phyloP scores from a whole-genome alignment of 164 flowering plant species.

The Nymphaea colorata region DNA sequence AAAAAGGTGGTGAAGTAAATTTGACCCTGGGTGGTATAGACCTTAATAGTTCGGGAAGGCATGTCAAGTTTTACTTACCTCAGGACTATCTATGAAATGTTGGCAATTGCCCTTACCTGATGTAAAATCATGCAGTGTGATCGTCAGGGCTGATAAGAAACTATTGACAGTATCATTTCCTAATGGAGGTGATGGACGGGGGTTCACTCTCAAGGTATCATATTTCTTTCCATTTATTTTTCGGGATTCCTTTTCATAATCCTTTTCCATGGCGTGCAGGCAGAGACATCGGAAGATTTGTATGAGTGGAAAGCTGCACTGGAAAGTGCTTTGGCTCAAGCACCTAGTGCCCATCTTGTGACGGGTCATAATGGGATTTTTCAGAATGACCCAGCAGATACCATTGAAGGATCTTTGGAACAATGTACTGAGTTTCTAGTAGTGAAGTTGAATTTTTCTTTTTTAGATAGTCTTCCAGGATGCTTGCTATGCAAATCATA shows the following conservation, averaged over 20 bases:
- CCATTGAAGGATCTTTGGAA: constrained; percentile 42
- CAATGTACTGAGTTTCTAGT: constrained; percentile 24
- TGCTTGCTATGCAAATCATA: too few relatives aligned
- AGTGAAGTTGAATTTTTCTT: neutral
- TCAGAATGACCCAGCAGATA: constrained; percentile 48
- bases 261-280: constrained; percentile 28
- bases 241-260: neutral
- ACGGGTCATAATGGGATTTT: constrained; percentile 73
- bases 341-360: constrained; percentile 60
- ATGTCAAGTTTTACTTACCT: constrained; percentile 17
- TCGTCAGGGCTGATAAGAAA: constrained; percentile 79
- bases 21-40: constrained; percentile 97
- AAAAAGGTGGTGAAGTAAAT: constrained; percentile 74
- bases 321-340: constrained; percentile 77
- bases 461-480: too few relatives aligned
- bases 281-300: constrained; percentile 86
- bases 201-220: constrained; percentile 88
- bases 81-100: neutral
- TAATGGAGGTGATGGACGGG: constrained; percentile 93
- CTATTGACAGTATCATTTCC: constrained; percentile 90
- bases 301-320: constrained; percentile 88
- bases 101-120: neutral
- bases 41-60: constrained; percentile 99
- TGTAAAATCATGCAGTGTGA: constrained; percentile 43
- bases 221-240: neutral